Evolutionary conservation across 2,329 filamentous ascomycete species (phyloP), one percentile per base, ranked within the genome.

Genomic region (Stylonectria norvegica): DNA sequence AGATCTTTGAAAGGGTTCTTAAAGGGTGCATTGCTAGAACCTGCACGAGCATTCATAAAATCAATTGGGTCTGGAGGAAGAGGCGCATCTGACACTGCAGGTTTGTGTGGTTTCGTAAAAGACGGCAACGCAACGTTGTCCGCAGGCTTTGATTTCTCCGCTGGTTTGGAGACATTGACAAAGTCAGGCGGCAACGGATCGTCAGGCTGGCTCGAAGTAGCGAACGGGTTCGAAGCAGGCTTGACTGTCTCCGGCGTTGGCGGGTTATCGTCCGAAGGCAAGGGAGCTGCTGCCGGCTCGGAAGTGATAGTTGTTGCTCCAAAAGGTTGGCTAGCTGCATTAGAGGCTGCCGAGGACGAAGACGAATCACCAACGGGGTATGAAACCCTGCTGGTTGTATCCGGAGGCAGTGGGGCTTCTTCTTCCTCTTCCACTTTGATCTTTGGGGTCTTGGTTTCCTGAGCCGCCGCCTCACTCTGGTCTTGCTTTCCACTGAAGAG

Each of bases 351-450:
- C 33, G 75, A 78, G 44, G 75, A 76, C 30, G 73, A 75, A 23
- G 71, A 72, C 14, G 73, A 75, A 43, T 75, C 71, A 34, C 70
- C 73, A 27, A 76, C 49, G 35, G 67, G 62, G 53, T 70, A 78
- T 36, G 64, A 58, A 42, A 63, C 60, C 65, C 73, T 78, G 67
- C 75, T 80, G 38, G 68, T 78, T 42, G 73, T 62, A 46, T 79
- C 75, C 16, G 76, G 75, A 22, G 77, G 76, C 4, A 79, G 61
- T 42, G 76, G 75, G 16, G 55, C 60, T 43, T 65, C 65, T 40
- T 59, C 50, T 25, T 65, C 61, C 8, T 8, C n/a, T 23, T 61
- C 60, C 27, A 56, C 45, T 47, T 70, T 72, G 34, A 62, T 57
- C 43, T 67, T 64, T 4, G 64, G 61, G 4, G 60, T 51, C n/a